Base-by-base conservation (phyloP, 1,139 yeast species). In the Kurtzmaniella quercitrusa region DNA sequence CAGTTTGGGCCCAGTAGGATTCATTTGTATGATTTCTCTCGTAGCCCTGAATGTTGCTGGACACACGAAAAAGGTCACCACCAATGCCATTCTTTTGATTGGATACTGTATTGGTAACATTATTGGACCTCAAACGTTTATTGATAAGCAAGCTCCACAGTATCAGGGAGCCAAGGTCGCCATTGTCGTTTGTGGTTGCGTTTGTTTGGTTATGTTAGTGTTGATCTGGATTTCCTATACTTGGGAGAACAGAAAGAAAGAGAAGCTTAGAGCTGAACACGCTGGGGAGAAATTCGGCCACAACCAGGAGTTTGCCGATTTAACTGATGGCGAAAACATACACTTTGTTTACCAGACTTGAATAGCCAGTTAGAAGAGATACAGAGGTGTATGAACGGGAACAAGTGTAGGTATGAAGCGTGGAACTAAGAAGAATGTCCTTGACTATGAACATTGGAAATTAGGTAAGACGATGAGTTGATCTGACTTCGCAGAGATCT, bases 121-220 rank as follows among this genome's bases (percentile, higher is more conserved):
- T 41, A 68, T 81, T 41, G 91, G 91, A 3, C 90, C 93, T 2
- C 89, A 82, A 57, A 73, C 84, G 39, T 84, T 83, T 57, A 66
- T 76, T 48, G 65, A 65, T 0, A 51, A 52, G 6, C 78, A 81
- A 52, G 79, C 79, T 1, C 89, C 89, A 12, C 4, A 51, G 11
- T 81, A 79, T 52, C 52, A 57, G 2, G 68, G 75, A 3, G 85
- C 81, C 2, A 68, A 70, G 46, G 58, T 63, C 12, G 56, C 66
- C 15, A 63, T 71, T 44, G 70, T 66, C 25, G 64, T 62, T 3
- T 64, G 67, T 49, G 57, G 61, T 39, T 51, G 60, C 34, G 53
- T 62, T 21, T 48, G 63, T 6, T 48, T 65, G 38, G 54, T 55
- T 3, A 38, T 54, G 9, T 52, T 68, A 24, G 41, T 48, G 11